Evolutionary conservation across 441 rosid genomes (phyloP), one percentile per base, ranked within the genome.

Genomic region (Croton setiger): DNA sequence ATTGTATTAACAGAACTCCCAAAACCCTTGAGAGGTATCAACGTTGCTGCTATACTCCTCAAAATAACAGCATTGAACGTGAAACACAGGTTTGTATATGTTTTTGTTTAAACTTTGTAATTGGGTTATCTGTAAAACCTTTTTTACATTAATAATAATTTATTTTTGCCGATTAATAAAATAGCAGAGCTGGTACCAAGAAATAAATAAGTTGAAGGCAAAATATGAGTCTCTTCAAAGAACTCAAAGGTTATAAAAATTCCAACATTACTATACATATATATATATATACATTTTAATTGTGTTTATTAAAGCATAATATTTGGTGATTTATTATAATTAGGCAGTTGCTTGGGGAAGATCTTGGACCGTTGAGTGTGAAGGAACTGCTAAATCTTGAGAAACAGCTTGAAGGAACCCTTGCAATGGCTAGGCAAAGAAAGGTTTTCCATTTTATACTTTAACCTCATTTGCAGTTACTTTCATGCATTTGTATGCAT

Each of bases 271-370:
- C n/a, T n/a, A n/a, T n/a, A 64, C 43, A 49, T 18, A 18, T 15
- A 5, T 6, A 39, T 39, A 7, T 39, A 39, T 39, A 5, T 39
- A 4, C 43, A 39, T 3, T 33, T 33, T 37, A 47, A 27, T 27
- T 27, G 31, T 27, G 31, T 27, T 1, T 27, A 27, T 27, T 27
- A 27, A 27, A 27, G 1, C 31, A 27, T 27, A 27, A 27, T 27
- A 18, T 57, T 49, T 54, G 7, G 51, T 62, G 53, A 36, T 67
- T 18, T 39, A 39, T 39, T 39, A 39, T 39, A 27, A 20, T 11
- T 64, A 91, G 97, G 88, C 86, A 86, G 77, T 84, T 91, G 85
- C 95, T 88, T 57, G 97, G 97, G 72, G 95, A 88, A 75, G 89
- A 88, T 80, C 90, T 91, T 60, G 93, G 89, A 56, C 87, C 88